Base-by-base conservation (phyloP, 2,329 filamentous ascomycete species). In the Cercospora sesami region DNA sequence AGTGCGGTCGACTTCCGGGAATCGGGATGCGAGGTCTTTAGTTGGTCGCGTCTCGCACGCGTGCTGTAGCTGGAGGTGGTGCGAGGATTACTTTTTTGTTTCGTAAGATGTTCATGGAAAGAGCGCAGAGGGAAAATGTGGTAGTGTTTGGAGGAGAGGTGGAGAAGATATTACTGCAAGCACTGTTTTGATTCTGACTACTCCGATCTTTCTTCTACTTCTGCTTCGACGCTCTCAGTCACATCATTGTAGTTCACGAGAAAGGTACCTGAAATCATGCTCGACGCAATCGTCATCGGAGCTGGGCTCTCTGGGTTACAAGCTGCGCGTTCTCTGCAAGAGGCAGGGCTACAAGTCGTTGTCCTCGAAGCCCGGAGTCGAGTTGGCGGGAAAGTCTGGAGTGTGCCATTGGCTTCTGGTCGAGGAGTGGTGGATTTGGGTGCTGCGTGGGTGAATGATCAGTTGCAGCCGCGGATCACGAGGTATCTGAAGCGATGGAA, bases 381-480 rank as follows among this genome's bases (percentile, higher is more conserved):
- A 16, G 72, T 77, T 1, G 75, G 75, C 21, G 75, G 75, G 76
- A 68, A 69, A 14, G 42, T 75, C 5, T 63, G 60, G 60, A 48
- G 36, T 5, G 60, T 63, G 6, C 60, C 60, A 1, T 51, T 63
- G 60, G 60, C 60, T 26, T 63, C 60, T 48, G 60, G 60, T 18
- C 39, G 60, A 14, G 82, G 81, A 0, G 67, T 76, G 0, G 78
- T 83, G 2, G 86, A 88, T 21, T 71, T 86, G 0, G 86, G 86
- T 1, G 86, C 85, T 0, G 85, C 84, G 0, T 88, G 86, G 86
- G 83, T 88, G 68, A 88, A 88, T 68, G 83, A 87, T 60, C 81
- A 77, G 1, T 84, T 81, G 57, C 85, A 88, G 69, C 76, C 71
- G 28, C 75, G 76, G 2, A 81, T 63, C 2, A 48, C 60, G 21